These are phyloP conservation scores for Linum usitatissimum DNA, from an alignment of 345 rosid genomes.

Conservation along the genomic window DNA sequence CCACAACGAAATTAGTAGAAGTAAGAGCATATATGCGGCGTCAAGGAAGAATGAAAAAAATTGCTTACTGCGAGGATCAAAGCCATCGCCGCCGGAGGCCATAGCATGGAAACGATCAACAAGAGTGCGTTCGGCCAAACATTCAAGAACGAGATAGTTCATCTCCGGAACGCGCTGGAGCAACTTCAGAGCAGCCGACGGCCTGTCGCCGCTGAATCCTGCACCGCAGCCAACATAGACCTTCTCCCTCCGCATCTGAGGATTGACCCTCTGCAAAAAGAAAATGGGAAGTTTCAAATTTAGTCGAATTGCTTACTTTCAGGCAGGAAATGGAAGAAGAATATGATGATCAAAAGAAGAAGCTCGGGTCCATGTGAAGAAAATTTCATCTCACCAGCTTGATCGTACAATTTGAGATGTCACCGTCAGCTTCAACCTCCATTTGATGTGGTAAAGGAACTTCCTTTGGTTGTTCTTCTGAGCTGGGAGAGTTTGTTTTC, in stretches of 20 bases:
- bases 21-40: not conserved
- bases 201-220: slow-evolving; percentile 85
- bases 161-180: slow-evolving; percentile 55
- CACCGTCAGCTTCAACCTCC: slow-evolving; percentile 18
- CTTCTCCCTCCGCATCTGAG: slow-evolving; percentile 45
- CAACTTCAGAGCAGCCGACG: slow-evolving; percentile 65
- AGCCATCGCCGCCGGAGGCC: slow-evolving; percentile 60
- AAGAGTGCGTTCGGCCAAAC: slow-evolving; percentile 85
- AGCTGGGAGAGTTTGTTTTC: not conserved
- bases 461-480: not conserved
- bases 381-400: slow-evolving; percentile 27
- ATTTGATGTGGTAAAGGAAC: slow-evolving; percentile 8
- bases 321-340: not conserved
- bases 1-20: not conserved
- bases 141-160: slow-evolving; percentile 79
- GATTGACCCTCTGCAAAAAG: slow-evolving; percentile 48
- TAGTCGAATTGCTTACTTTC: not conserved
- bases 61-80: slow-evolving; percentile 58
- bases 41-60: not conserved
- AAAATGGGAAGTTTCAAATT: not conserved
- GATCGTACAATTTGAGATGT: slow-evolving; percentile 29
- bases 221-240: slow-evolving; percentile 90
- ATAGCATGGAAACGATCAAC: slow-evolving; percentile 60
- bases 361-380: not conserved
- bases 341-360: not conserved